These are phyloP conservation scores for Avena insularis DNA, from an alignment of 176 grass and related monocot genomes.

Conservation along the genomic window DNA sequence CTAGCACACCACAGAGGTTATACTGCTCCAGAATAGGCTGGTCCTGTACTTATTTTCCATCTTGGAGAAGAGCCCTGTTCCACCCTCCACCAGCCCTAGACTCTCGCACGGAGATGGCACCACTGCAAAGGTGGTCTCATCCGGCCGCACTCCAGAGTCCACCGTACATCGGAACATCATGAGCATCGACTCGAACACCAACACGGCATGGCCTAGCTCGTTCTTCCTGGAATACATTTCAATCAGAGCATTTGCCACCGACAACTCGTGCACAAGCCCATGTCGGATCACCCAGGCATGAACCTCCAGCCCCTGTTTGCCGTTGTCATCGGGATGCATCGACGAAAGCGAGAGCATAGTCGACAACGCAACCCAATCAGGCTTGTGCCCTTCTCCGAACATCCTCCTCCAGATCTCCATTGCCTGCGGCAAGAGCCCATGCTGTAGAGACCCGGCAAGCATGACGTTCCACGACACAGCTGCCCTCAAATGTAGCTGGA, in stretches of 20 bases:
- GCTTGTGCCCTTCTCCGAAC: slow-evolving; percentile 43
- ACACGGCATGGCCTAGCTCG: slow-evolving; percentile 34
- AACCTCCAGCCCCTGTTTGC: slow-evolving; percentile 44
- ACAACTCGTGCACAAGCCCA: slow-evolving; percentile 31
- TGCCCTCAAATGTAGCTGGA: background rate
- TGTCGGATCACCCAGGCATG: slow-evolving; percentile 72
- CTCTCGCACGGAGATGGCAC: slow-evolving; percentile 58
- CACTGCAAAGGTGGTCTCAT: slow-evolving; percentile 48
- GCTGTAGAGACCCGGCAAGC: slow-evolving; percentile 48
- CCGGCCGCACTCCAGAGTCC: background rate
- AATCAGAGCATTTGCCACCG: slow-evolving; percentile 56
- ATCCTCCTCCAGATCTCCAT: slow-evolving; percentile 51
- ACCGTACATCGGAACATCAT: slow-evolving; percentile 52
- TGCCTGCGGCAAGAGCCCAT: slow-evolving; percentile 45
- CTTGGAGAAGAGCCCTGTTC: slow-evolving; percentile 51
- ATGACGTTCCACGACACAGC: slow-evolving; percentile 61
- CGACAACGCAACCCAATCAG: slow-evolving; percentile 40
- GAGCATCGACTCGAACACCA: slow-evolving; percentile 58
- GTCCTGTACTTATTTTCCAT: slow-evolving; percentile 58
- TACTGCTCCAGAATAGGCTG: slow-evolving; percentile 54
- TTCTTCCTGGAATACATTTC: slow-evolving; percentile 57
- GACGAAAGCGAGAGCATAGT: slow-evolving; percentile 39
- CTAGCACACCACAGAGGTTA: slow-evolving; percentile 61
- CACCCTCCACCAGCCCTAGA: slow-evolving; percentile 58
- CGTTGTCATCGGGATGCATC: background rate